Evolutionary conservation across 768 basidiomycete genomes (phyloP), one percentile per base, ranked within the genome.

Genomic region (Lepiota venenata): DNA sequence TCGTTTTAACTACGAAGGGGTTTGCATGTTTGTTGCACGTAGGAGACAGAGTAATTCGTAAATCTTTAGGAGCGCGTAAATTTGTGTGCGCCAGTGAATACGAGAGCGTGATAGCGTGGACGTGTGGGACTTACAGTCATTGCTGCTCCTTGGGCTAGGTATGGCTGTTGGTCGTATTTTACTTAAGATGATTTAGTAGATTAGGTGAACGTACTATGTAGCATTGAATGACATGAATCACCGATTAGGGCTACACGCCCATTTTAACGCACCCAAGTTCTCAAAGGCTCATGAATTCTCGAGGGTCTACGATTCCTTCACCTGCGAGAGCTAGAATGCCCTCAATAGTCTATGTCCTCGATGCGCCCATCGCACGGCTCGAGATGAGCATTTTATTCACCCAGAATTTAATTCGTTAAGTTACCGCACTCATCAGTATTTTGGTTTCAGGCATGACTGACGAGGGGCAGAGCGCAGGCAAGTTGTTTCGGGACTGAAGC

Each of bases 171-270:
- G 42, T 16, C 49, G 46, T 18, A 7, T 14, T 47, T 9, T 18
- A 18, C 16, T 32, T 15, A 16, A n/a, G 7, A 3, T 8, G 14
- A 18, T 16, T 6, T 32, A 14, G 11, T 16, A 15, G 20, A 5
- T 9, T 4, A 43, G 25, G 32, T 15, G 20, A 8, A 73, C 79
- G 57, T 54, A 82, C 81, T 38, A n/a, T n/a, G n/a, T n/a, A 81
- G 67, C 77, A 82, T 83, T 1, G 82, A 76, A 62, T 83, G 82
- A 44, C 80, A 81, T 0, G 81, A 72, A 59, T 83, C 82, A 1
- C 82, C 82, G 0, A 83, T 66, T 14, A 83, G 63, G 3, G 66
- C 73, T 1, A 82, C 67, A 21, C 65, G 74, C 2, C 73, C 74
- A 15, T 66, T 64, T 35, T 59, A 58, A 62, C 83, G 78, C 7